phyloP scores from a whole-genome alignment of 2,329 filamentous ascomycete species.

The Monosporascus ibericus region DNA sequence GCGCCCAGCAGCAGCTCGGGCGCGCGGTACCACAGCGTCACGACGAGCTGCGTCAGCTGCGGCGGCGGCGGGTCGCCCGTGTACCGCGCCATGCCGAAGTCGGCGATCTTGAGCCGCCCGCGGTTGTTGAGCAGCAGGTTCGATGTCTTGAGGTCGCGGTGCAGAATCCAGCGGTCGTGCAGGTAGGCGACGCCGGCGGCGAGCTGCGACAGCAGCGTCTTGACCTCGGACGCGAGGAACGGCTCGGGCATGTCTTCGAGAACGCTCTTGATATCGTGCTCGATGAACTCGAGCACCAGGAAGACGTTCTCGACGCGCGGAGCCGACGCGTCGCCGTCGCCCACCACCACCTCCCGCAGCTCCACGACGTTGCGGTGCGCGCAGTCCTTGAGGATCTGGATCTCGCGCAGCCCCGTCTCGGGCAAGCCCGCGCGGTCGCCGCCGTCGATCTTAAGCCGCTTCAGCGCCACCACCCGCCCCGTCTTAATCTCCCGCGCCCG shows the following conservation, averaged over 20 bases:
- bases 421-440: slow-evolving; percentile 72
- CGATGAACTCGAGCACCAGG: slow-evolving; percentile 93
- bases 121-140: slow-evolving; percentile 95
- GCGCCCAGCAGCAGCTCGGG: slow-evolving; percentile 86
- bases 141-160: slow-evolving; percentile 88
- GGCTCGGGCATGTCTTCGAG: slow-evolving; percentile 92
- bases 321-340: slow-evolving; percentile 36
- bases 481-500: slow-evolving; percentile 69
- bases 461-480: slow-evolving; percentile 80
- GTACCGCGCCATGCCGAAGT: slow-evolving; percentile 96
- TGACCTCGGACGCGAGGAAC: slow-evolving; percentile 87
- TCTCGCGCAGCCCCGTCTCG: slow-evolving; percentile 88
- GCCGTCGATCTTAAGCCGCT: slow-evolving; percentile 84
- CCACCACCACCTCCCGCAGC: slow-evolving; percentile 78
- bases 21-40: slow-evolving; percentile 93
- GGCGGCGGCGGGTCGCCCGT: slow-evolving; percentile 68
- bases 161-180: slow-evolving; percentile 84
- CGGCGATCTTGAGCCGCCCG: slow-evolving; percentile 88
- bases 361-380: slow-evolving; percentile 76
- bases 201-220: slow-evolving; percentile 82
- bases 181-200: slow-evolving; percentile 76
- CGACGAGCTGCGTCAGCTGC: slow-evolving; percentile 84
- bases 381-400: slow-evolving; percentile 80
- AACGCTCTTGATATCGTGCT: slow-evolving; percentile 92
- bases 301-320: slow-evolving; percentile 58